Conservation (phyloP, 2,329 filamentous ascomycete genomes). For the Fusarium proliferatum region DNA sequence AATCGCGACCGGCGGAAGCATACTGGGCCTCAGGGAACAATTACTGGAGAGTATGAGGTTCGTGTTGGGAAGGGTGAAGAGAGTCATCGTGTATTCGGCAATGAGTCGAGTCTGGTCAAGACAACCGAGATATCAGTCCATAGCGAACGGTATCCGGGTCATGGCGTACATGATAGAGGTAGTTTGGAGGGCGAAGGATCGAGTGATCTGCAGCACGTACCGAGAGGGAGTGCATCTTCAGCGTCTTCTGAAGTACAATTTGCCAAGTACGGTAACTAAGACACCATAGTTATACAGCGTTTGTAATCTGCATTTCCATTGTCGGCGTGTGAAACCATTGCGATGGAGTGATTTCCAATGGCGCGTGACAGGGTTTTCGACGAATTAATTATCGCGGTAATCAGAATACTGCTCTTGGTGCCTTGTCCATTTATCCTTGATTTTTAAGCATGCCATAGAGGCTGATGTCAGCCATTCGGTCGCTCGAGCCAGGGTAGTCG, state of each 20-base stretch:
- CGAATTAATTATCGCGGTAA: fast-evolving
- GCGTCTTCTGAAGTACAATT: slow-evolving; percentile 40
- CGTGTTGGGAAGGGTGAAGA: slow-evolving; percentile 30
- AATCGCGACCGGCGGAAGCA: slow-evolving; percentile 28
- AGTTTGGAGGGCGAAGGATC: slow-evolving; percentile 8
- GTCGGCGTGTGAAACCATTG: too few species aligned
- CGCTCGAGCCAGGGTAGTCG: fast-evolving
- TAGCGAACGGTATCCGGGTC: slow-evolving; percentile 16
- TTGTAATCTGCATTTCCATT: neutral
- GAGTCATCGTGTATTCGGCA: neutral
- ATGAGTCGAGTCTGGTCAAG: slow-evolving; percentile 28
- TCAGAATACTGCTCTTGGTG: fast-evolving
- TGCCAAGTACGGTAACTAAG: slow-evolving; percentile 20
- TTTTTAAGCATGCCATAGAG: fast-evolving
- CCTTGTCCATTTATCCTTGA: fast-evolving
- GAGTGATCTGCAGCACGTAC: slow-evolving; percentile 6
- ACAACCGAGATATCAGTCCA: slow-evolving; percentile 35
- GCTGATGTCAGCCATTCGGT: neutral
- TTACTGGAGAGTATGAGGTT: slow-evolving; percentile 32
- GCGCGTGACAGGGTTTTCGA: fast-evolving
- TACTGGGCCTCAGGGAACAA: slow-evolving; percentile 4
- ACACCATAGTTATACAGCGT: neutral
- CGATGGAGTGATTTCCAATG: fast-evolving
- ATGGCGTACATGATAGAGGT: neutral
- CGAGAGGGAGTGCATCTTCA: slow-evolving; percentile 30